Conservation (phyloP, 768 basidiomycete species). For the Cubamyces sp. region DNA sequence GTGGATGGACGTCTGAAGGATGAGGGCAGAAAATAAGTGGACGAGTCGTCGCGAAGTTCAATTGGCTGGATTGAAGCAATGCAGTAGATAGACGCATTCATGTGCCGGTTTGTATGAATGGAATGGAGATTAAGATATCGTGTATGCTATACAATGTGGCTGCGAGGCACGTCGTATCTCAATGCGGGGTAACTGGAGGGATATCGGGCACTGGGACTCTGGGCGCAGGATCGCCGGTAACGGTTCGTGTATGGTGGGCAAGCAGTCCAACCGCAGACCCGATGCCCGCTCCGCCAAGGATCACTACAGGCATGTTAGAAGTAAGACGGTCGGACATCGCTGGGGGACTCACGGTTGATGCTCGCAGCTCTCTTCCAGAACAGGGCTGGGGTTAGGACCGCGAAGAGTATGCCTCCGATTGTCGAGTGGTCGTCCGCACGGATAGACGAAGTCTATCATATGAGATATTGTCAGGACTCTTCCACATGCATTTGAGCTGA, state of each 20-base stretch:
- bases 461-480: neutral
- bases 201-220: constrained; percentile 41
- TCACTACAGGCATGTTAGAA: constrained; percentile 46
- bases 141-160: neutral
- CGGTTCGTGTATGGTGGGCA: constrained; percentile 54
- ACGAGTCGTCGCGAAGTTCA: neutral
- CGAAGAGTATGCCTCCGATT: constrained; percentile 68
- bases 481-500: neutral
- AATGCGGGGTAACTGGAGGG: constrained; percentile 15
- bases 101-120: neutral
- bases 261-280: constrained; percentile 65
- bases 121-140: neutral
- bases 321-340: neutral
- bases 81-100: too few species aligned
- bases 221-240: constrained; percentile 59
- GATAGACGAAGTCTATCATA: constrained; percentile 54
- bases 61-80: neutral
- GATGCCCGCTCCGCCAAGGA: constrained; percentile 72
- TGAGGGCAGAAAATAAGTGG: constrained; percentile 33
- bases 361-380: constrained; percentile 71
- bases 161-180: neutral
- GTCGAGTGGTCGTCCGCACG: constrained; percentile 76
- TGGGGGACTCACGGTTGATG: constrained; percentile 55
- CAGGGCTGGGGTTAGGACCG: constrained; percentile 66
- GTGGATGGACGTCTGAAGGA: constrained; percentile 43